These are phyloP conservation scores for Yarrowia sp. DNA, from an alignment of 805 yeast species.

Conservation along the genomic window DNA sequence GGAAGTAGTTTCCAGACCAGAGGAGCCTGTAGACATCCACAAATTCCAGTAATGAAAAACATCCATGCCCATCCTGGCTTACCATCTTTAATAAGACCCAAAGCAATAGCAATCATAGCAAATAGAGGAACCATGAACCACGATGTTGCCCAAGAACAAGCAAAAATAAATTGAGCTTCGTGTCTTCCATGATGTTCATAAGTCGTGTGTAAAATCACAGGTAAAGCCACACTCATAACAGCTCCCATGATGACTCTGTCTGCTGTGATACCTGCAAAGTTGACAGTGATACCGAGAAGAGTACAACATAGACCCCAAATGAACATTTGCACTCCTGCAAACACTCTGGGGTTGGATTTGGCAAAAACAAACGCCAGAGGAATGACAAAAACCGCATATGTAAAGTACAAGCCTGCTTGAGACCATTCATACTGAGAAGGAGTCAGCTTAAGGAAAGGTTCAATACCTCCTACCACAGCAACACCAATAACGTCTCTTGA, in stretches of 20 bases:
- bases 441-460: neutral
- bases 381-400: neutral
- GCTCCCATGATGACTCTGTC: conserved; percentile 9
- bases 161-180: neutral
- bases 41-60: conserved; percentile 7
- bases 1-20: conserved; percentile 7
- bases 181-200: neutral
- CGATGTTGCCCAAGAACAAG: neutral
- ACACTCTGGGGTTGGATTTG: neutral
- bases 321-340: conserved; percentile 4
- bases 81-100: neutral
- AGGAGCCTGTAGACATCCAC: conserved; percentile 7
- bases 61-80: conserved; percentile 14
- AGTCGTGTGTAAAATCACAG: neutral
- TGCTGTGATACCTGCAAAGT: neutral
- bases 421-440: neutral
- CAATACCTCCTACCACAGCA: neutral
- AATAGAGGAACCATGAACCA: conserved; percentile 13
- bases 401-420: neutral
- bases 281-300: neutral
- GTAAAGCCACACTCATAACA: neutral
- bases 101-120: conserved; percentile 2
- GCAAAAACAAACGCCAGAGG: neutral
- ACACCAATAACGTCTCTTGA: conserved; percentile 1
- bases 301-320: conserved; percentile 1